phyloP scores from a whole-genome alignment of 371 early-diverging fungal genomes.

The Amoeboaphelidium occidentale region DNA sequence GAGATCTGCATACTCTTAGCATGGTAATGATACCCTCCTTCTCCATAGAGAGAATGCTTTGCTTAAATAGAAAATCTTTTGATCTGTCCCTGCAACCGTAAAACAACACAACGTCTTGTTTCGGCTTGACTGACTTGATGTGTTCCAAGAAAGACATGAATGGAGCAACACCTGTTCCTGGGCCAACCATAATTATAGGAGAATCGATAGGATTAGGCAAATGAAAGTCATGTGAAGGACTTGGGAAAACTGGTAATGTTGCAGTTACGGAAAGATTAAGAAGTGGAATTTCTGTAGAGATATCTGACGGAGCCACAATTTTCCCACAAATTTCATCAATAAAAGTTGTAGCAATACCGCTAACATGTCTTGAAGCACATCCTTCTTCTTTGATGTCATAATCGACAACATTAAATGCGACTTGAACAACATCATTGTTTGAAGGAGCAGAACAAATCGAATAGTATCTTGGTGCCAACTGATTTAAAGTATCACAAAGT shows the following conservation, averaged over 20 bases:
- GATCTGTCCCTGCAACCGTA: not conserved
- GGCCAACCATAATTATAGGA: constrained; percentile 48
- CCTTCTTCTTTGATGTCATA: constrained; percentile 31
- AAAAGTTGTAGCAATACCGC: not conserved
- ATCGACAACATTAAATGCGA: constrained; percentile 68
- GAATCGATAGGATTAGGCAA: constrained; percentile 23
- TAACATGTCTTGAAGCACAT: constrained; percentile 14
- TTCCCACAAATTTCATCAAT: constrained; percentile 12
- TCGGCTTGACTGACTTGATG: not conserved
- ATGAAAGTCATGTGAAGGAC: constrained; percentile 24
- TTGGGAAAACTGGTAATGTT: constrained; percentile 23
- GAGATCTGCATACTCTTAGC: not conserved
- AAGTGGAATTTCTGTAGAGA: constrained; percentile 9
- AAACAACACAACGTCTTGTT: not conserved
- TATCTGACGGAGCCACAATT: constrained; percentile 5
- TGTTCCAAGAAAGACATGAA: constrained; percentile 57
- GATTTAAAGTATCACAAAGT: constrained; percentile 48
- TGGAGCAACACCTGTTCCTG: constrained; percentile 78
- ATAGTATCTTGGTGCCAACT: constrained; percentile 60
- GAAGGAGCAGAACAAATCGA: constrained; percentile 29
- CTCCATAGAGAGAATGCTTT: not conserved
- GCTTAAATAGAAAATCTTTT: not conserved
- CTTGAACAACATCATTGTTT: constrained; percentile 18
- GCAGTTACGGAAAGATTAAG: not conserved
- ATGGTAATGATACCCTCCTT: not conserved